These are phyloP conservation scores for Olyra latifolia DNA, from an alignment of 176 grass and related monocot genomes.

Conservation along the genomic window DNA sequence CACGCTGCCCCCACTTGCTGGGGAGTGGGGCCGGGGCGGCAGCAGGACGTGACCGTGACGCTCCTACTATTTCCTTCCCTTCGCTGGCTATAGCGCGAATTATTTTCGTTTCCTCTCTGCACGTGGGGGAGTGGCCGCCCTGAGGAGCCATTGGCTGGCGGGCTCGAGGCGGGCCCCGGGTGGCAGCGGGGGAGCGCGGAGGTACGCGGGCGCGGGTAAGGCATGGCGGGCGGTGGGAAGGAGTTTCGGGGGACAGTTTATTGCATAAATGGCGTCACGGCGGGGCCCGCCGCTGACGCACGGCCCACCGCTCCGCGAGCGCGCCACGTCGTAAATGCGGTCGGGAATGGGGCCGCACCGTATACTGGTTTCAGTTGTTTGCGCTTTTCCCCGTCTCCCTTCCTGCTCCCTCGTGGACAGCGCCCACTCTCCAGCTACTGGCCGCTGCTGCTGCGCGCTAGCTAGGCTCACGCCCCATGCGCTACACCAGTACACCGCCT, in stretches of 20 bases:
- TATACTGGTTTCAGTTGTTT: not conserved
- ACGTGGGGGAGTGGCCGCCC: fast-evolving
- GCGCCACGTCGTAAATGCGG: conserved; percentile 22
- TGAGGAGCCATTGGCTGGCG: not conserved
- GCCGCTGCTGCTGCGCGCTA: too few relatives aligned
- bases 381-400: conserved; percentile 13
- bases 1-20: not conserved
- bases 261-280: not conserved
- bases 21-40: not conserved
- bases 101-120: not conserved
- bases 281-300: not conserved
- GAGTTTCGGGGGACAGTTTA: not conserved
- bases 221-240: conserved; percentile 39
- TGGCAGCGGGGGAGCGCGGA: fast-evolving
- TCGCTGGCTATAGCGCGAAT: not conserved
- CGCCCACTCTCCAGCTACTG: not conserved
- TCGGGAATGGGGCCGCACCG: not conserved
- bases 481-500: not conserved
- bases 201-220: not conserved
- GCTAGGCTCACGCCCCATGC: not conserved
- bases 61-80: not conserved
- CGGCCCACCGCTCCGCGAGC: not conserved
- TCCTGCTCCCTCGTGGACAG: conserved; percentile 19
- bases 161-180: fast-evolving
- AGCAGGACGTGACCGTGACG: not conserved